Evolutionary conservation across 805 yeast genomes (phyloP), one percentile per base, ranked within the genome.

Genomic region (Spathaspora gorwiae): DNA sequence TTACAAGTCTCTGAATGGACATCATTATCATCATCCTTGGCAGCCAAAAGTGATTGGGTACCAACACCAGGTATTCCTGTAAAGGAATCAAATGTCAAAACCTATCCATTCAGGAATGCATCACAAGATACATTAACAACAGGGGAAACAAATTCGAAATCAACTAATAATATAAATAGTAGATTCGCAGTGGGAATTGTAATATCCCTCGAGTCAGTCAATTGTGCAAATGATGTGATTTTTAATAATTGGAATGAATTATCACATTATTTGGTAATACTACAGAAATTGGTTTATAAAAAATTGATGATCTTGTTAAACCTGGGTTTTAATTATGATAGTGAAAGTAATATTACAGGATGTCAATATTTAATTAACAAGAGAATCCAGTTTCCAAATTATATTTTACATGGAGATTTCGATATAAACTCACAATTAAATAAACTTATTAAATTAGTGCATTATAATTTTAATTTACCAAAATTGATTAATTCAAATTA

Each of bases 221-320:
- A 50, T 32, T 51, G 48, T 26, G 48, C 72, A 10, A 64, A 64
- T 33, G 79, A 74, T 34, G 66, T 73, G 3, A 52, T 79, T 9
- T 64, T 75, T 26, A 70, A 72, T 48, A 75, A 76, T 51, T 79
- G 83, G 83, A 61, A 63, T 9, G 78, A 70, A 43, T 61, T 76
- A 11, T 59, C 74, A 10, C 70, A 64, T 42, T 72, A 64, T 35
- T 48, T 76, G 27, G 55, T 72, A 1, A 47, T 62, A 1, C 53
- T 75, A 7, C 80, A 77, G 52, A 62, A 61, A 38, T 42, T 62
- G n/a, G 62, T 75, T 11, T 55, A 63, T 27, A 59, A 67, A 45
- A 74, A 72, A 47, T 55, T 76, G 37, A 56, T 66, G 4, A 39
- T 47, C n/a, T 51, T 53, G 12, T 53, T 68, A 36, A 56, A 53